Conservation (phyloP, 2,329 filamentous ascomycete genomes). For the Pezicula carpinea region DNA sequence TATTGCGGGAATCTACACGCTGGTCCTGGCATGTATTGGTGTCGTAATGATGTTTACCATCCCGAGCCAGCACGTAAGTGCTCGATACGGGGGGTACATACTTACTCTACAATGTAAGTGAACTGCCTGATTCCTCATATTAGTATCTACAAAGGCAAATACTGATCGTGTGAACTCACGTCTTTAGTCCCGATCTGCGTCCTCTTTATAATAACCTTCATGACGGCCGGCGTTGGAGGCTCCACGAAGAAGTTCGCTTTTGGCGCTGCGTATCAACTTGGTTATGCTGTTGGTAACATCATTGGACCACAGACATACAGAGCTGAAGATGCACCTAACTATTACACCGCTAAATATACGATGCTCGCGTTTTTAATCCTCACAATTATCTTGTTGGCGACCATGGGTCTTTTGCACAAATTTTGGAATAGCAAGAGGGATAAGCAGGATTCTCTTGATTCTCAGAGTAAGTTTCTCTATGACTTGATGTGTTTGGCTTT, state of each 20-base stretch:
- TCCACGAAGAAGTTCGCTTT: not conserved
- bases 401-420: not conserved
- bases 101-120: not conserved
- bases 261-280: constrained; percentile 11
- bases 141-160: not conserved
- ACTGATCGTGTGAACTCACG: not conserved
- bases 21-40: not conserved
- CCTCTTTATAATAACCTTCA: not conserved
- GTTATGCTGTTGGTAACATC: constrained; percentile 42
- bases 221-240: not conserved
- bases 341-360: constrained; percentile 15
- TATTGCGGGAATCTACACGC: not conserved
- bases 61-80: not conserved
- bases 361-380: not conserved
- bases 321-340: constrained; percentile 43
- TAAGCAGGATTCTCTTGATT: not conserved
- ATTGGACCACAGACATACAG: constrained; percentile 53
- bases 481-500: not conserved
- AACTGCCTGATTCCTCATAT: not conserved
- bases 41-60: constrained; percentile 1
- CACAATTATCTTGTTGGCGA: not conserved
- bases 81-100: not conserved
- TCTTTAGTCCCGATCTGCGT: not conserved
- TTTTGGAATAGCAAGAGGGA: not conserved
- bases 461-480: not conserved